phyloP scores from a whole-genome alignment of 2,329 filamentous ascomycete species.

The Colletotrichum nymphaeae region DNA sequence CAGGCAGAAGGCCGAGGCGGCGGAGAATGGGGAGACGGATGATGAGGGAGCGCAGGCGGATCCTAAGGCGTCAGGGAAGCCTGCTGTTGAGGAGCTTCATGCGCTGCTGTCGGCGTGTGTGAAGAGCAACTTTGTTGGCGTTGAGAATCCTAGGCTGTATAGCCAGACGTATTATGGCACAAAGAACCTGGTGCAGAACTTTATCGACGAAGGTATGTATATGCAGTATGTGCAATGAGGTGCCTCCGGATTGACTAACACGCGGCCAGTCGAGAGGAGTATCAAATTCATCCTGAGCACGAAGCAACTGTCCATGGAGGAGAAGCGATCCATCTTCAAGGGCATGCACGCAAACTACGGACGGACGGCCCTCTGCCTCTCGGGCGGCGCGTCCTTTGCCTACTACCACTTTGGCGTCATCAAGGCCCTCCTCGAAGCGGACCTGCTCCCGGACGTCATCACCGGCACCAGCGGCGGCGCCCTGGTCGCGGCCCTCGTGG shows the following conservation, averaged over 20 bases:
- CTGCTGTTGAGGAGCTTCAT: slow-evolving; percentile 78
- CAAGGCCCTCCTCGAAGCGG: slow-evolving; percentile 87
- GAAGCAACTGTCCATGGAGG: slow-evolving; percentile 73
- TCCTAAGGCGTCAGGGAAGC: slow-evolving; percentile 51
- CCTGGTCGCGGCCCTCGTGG: slow-evolving; percentile 85
- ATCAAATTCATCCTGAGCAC: slow-evolving; percentile 77
- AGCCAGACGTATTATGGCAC: slow-evolving; percentile 98
- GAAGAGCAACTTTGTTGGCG: slow-evolving; percentile 96
- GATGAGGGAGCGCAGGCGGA: slow-evolving; percentile 47
- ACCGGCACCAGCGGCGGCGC: slow-evolving; percentile 97
- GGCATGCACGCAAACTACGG: slow-evolving; percentile 92
- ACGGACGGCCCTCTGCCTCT: slow-evolving; percentile 90
- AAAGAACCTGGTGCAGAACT: slow-evolving; percentile 93
- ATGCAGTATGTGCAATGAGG: neutral
- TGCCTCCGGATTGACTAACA: slow-evolving; percentile 29
- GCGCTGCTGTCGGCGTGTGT: slow-evolving; percentile 87
- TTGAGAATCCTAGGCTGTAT: slow-evolving; percentile 94
- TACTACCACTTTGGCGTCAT: slow-evolving; percentile 97
- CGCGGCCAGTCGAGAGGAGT: slow-evolving; percentile 66
- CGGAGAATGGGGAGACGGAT: slow-evolving; percentile 49
- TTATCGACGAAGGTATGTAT: slow-evolving; percentile 80
- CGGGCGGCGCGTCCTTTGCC: slow-evolving; percentile 92
- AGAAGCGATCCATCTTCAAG: slow-evolving; percentile 87
- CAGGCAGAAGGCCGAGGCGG: slow-evolving; percentile 68
- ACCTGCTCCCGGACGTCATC: slow-evolving; percentile 90